Percentiles rank a stretch among this genome's conserved stretches.
These are phyloP conservation scores for Apium graveolens DNA, from an alignment of 129 eudicot genomes.

Conservation along the genomic window DNA sequence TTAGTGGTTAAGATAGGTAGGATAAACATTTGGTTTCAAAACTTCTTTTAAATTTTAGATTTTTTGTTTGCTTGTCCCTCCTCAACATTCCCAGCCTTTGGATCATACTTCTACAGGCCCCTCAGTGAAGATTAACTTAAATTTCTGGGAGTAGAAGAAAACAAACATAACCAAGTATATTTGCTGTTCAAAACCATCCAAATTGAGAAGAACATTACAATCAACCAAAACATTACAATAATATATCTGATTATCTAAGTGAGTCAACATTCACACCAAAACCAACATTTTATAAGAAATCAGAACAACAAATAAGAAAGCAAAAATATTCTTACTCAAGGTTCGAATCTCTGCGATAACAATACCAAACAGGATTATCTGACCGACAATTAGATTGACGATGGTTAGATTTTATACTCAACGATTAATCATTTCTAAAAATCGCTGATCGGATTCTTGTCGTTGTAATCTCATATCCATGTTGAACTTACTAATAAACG, in stretches of 20 bases:
- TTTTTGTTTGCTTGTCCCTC: too few species aligned
- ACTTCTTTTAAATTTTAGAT: too few species aligned
- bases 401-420: neutral
- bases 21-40: too few species aligned
- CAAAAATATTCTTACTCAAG: neutral
- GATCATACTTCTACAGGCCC: too few species aligned
- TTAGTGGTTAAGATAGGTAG: too few species aligned
- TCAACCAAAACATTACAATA: neutral
- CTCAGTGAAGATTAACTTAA: too few species aligned
- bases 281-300: neutral
- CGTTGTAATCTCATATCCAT: constrained; percentile 26
- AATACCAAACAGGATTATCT: neutral
- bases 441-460: constrained; percentile 28
- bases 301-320: neutral
- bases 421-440: constrained; percentile 31
- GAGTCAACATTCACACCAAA: neutral
- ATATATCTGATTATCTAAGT: neutral
- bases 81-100: too few species aligned
- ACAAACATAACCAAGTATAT: too few species aligned
- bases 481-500: constrained; percentile 44
- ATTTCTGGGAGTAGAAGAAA: too few species aligned
- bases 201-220: neutral
- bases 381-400: neutral
- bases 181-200: too few species aligned
- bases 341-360: neutral